These are phyloP conservation scores for Penicillium thymicola DNA, from an alignment of 2,329 filamentous ascomycete genomes.

Conservation along the genomic window DNA sequence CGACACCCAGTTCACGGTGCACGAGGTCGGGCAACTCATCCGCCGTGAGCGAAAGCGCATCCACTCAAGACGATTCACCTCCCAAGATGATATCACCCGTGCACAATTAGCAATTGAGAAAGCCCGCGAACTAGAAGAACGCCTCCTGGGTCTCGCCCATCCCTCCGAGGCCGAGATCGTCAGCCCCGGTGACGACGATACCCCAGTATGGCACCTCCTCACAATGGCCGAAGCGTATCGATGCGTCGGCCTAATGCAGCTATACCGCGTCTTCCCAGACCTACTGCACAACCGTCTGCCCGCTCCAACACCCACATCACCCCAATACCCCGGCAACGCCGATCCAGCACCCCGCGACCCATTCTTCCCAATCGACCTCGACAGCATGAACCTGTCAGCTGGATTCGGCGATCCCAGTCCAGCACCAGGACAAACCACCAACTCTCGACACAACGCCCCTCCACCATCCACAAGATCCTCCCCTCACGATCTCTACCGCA, in stretches of 20 bases:
- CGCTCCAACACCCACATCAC: constrained; percentile 2
- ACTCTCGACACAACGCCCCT: neutral
- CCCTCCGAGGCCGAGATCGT: constrained; percentile 48
- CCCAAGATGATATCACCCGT: constrained; percentile 32
- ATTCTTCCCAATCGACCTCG: constrained; percentile 23
- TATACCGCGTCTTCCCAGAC: constrained; percentile 55
- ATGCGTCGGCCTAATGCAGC: constrained; percentile 51
- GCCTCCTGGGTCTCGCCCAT: constrained; percentile 47
- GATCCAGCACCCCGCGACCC: constrained; percentile 13
- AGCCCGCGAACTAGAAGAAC: constrained; percentile 45
- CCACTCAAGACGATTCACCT: constrained; percentile 37
- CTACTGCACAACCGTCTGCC: constrained; percentile 46
- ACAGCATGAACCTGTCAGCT: constrained; percentile 22
- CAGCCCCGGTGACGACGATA: constrained; percentile 52
- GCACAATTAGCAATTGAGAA: constrained; percentile 37
- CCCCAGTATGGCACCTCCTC: constrained; percentile 53
- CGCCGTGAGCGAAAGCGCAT: constrained; percentile 37
- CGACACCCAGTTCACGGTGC: constrained; percentile 36
- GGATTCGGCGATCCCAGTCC: constrained; percentile 14
- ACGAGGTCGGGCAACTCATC: constrained; percentile 47
- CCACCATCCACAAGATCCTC: constrained; percentile 5
- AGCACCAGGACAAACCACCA: neutral
- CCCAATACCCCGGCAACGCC: neutral
- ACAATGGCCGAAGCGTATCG: constrained; percentile 54
- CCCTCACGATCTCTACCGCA: constrained; percentile 7